Percentiles rank a stretch among this genome's conserved stretches.
phyloP scores from a whole-genome alignment of 2,329 filamentous ascomycete genomes.

The Septoria petroselini region DNA sequence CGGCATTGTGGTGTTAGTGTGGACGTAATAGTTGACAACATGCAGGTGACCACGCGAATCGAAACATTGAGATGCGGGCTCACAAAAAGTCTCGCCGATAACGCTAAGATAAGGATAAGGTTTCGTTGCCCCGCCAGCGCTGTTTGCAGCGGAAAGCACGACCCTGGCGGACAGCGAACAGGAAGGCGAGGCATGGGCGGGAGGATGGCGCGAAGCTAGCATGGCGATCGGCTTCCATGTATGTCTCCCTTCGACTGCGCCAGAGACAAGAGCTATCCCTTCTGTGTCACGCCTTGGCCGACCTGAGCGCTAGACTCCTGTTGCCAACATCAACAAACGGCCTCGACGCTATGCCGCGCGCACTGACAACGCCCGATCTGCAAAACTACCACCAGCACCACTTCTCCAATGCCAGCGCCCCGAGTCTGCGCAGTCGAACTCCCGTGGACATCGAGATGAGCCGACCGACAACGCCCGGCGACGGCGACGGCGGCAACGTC shows the following conservation, averaged over 20 bases:
- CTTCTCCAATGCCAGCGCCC: conserved; percentile 43
- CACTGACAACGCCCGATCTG: conserved; percentile 17
- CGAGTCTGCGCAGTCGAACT: conserved; percentile 45
- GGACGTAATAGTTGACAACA: too few relatives aligned
- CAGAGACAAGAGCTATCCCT: conserved; percentile 14
- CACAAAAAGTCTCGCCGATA: too few relatives aligned
- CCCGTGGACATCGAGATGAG: conserved; percentile 35
- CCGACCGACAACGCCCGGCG: conserved; percentile 34
- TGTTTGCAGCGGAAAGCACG: not conserved
- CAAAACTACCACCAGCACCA: conserved; percentile 20
- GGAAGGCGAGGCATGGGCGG: conserved; percentile 5
- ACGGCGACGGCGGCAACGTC: conserved; percentile 48
- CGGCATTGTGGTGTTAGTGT: conserved; percentile 9
- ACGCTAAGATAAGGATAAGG: too few relatives aligned
- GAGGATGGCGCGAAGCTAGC: conserved; percentile 7
- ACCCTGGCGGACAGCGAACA: not conserved
- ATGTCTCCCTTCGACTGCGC: conserved; percentile 20
- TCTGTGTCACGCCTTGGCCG: conserved; percentile 20
- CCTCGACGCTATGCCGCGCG: conserved; percentile 4
- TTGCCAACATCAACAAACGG: conserved; percentile 9
- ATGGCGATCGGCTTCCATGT: conserved; percentile 16
- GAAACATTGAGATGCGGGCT: too few relatives aligned
- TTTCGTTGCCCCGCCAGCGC: not conserved
- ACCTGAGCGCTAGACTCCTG: conserved; percentile 10
- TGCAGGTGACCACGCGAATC: too few relatives aligned